Evolutionary conservation across 176 grass and related monocot genomes (phyloP).

Genomic region (Cenchrus fungigraminus): DNA sequence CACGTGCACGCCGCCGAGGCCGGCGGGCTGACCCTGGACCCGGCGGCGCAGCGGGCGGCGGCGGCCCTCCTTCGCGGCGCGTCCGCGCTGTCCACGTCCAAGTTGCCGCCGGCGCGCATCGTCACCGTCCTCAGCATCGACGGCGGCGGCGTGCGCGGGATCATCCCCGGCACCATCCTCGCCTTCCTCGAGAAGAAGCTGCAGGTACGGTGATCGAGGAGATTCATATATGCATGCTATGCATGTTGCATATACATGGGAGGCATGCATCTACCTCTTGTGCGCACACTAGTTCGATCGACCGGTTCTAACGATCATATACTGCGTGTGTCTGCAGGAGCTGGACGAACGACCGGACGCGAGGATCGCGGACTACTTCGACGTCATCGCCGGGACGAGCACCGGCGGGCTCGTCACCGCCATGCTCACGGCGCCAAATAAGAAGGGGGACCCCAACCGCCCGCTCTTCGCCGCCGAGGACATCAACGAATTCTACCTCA

Average conservation of each 20-base stretch:
- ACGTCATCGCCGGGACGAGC: conserved; percentile 76
- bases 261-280: not conserved
- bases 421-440: conserved; percentile 44
- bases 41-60: not conserved
- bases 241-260: too few relatives aligned
- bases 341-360: not conserved
- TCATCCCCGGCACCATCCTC: conserved; percentile 61
- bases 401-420: conserved; percentile 53
- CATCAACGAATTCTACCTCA: conserved; percentile 51
- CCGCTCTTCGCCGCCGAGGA: conserved; percentile 54
- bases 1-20: not conserved
- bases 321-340: not conserved
- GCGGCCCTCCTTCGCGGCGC: not conserved
- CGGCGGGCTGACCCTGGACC: not conserved
- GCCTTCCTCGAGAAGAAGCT: conserved; percentile 57
- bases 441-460: not conserved
- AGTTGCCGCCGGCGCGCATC: conserved; percentile 27
- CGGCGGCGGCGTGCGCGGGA: conserved; percentile 55
- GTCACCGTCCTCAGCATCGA: conserved; percentile 62
- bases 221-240: too few relatives aligned
- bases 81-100: not conserved
- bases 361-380: conserved; percentile 72
- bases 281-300: too few relatives aligned
- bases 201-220: conserved; percentile 14
- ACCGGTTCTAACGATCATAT: not conserved